Base-by-base conservation (phyloP, 305 asterid species). In the Solanum chacoense region DNA sequence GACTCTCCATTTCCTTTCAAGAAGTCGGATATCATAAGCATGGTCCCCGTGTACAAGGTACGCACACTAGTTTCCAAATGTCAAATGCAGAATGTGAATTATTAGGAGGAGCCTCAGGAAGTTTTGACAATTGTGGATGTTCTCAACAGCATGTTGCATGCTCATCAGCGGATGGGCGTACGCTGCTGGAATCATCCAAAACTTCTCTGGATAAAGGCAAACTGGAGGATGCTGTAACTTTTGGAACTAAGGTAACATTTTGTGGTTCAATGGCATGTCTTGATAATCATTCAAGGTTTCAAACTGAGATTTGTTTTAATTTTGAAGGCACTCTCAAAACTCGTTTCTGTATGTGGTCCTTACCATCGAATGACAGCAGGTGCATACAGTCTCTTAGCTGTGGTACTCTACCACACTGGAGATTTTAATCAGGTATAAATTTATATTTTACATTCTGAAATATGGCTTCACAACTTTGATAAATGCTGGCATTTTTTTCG, bases 161-260 rank as follows among this genome's bases (percentile, higher is more conserved):
- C 92, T 96, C 99, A 78, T 96, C 98, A 76, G 99, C 98, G n/a
- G 99, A 96, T 89, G 99, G 99, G 88, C 98, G 99, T 87, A 94
- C 98, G 22, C 94, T 96, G 73, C 88, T 96, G 93, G 99, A 96
- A 92, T 95, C 99, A 35, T 96, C 98, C 16, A 96, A 96, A 90
- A 94, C 98, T 77, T 94, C 98, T 87, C 90, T 96, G 95, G 99
- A 96, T 89, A 96, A 96, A 90, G 99, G 99, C 42, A 96, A 96
- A 91, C 88, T 95, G 92, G 99, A 96, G 92, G 99, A 96, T 91
- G 99, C 99, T 90, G 99, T 96, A 89, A 94, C 91, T 86, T 94
- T 90, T 81, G 99, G 99, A 91, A 95, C 98, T 75, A 96, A 96
- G 98, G 99, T 96, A 92, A 84, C 69, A 77, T 42, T 38, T 24